These are phyloP conservation scores for Fusarium virguliforme DNA, from an alignment of 2,329 filamentous ascomycete species.

Conservation along the genomic window DNA sequence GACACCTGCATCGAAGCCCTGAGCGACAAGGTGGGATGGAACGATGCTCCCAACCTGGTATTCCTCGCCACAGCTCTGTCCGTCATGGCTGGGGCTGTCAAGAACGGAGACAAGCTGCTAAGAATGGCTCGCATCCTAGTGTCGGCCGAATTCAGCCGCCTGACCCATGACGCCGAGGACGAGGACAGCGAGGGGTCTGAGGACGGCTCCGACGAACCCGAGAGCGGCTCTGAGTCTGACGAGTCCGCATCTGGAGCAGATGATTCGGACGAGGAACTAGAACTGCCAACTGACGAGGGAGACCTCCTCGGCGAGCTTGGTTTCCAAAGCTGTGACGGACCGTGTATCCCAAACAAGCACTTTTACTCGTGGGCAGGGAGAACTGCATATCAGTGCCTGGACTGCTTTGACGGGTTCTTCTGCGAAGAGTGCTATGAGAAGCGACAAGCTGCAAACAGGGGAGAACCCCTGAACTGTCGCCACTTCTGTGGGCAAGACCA, in stretches of 20 bases:
- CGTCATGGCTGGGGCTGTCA: slow-evolving; percentile 35
- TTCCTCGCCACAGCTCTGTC: slow-evolving; percentile 37
- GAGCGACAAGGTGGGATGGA: slow-evolving; percentile 48
- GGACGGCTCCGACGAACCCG: slow-evolving; percentile 3
- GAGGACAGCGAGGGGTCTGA: slow-evolving; percentile 8
- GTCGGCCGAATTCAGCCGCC: slow-evolving; percentile 48
- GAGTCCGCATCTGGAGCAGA: neutral
- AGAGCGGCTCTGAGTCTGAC: neutral
- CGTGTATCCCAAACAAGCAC: slow-evolving; percentile 15
- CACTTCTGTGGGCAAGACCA: slow-evolving; percentile 38
- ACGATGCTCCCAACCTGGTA: slow-evolving; percentile 41
- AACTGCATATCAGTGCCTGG: slow-evolving; percentile 32
- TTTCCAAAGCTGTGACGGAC: slow-evolving; percentile 18
- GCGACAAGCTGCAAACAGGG: slow-evolving; percentile 26
- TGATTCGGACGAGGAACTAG: slow-evolving; percentile 7
- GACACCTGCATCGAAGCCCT: slow-evolving; percentile 41
- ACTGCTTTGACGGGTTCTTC: slow-evolving; percentile 19
- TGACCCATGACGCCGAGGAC: slow-evolving; percentile 22
- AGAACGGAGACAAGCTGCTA: slow-evolving; percentile 30
- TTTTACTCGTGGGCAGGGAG: slow-evolving; percentile 38
- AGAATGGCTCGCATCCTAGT: slow-evolving; percentile 43
- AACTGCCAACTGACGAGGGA: slow-evolving; percentile 33
- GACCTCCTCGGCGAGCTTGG: slow-evolving; percentile 17
- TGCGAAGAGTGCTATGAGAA: slow-evolving; percentile 39
- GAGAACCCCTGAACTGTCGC: slow-evolving; percentile 21